These are phyloP conservation scores for Eucalyptus caleyi DNA, from an alignment of 345 rosid species.

Conservation along the genomic window DNA sequence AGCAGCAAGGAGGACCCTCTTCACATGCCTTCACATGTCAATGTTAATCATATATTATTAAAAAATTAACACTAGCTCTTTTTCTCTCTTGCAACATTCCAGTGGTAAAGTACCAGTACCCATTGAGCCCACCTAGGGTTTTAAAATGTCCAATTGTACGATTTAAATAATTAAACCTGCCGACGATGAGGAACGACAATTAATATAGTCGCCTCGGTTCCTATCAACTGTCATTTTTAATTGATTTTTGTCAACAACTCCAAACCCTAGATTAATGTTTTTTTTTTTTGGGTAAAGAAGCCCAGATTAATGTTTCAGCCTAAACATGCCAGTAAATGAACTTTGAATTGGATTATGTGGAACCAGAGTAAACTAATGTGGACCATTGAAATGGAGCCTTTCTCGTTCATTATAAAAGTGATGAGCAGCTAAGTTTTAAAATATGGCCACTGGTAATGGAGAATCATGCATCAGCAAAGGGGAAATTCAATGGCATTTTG, in stretches of 20 bases:
- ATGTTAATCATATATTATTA: background rate
- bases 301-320: background rate
- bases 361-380: slow-evolving; percentile 26
- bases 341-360: slow-evolving; percentile 25
- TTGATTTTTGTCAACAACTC: background rate
- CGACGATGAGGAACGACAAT: background rate
- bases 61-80: background rate
- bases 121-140: background rate
- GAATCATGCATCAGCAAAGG: slow-evolving; percentile 39
- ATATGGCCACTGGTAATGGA: slow-evolving; percentile 12
- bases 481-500: slow-evolving; percentile 8
- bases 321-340: background rate
- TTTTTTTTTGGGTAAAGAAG: background rate
- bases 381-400: slow-evolving; percentile 1
- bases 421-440: background rate
- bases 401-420: background rate
- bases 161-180: background rate
- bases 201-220: background rate
- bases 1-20: slow-evolving; percentile 41
- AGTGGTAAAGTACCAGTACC: background rate
- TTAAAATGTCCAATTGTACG: background rate
- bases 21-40: slow-evolving; percentile 58
- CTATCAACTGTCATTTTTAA: background rate
- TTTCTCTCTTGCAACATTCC: background rate
- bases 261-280: background rate